Evolutionary conservation across 1,139 yeast genomes (phyloP).

Genomic region (Debaryomyces psychrophilus): DNA sequence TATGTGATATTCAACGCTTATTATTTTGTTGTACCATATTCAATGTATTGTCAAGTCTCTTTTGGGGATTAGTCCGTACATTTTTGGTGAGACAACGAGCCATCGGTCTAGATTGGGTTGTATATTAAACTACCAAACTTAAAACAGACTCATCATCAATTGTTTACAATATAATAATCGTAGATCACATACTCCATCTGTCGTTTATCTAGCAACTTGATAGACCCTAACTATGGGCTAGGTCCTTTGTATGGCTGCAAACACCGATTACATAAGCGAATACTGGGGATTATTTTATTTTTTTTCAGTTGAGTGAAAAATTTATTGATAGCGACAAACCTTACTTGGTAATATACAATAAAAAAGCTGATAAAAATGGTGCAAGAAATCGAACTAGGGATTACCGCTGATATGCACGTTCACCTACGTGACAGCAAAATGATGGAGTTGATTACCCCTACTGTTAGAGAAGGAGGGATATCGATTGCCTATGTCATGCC

Average conservation of each 20-base stretch:
- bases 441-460: constrained; percentile 91
- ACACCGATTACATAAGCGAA: constrained; percentile 10
- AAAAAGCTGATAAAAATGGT: constrained; percentile 12
- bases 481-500: constrained; percentile 96
- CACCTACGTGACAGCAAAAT: constrained; percentile 91
- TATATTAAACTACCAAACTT: not conserved
- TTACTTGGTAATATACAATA: not conserved
- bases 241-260: not conserved
- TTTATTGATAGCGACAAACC: constrained; percentile 8
- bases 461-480: constrained; percentile 86
- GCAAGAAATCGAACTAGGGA: constrained; percentile 61
- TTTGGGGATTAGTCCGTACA: not conserved
- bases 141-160: not conserved
- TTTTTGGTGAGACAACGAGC: constrained; percentile 6
- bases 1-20: not conserved
- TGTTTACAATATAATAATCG: not conserved
- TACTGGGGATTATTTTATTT: not conserved
- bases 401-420: constrained; percentile 95
- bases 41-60: constrained; percentile 6
- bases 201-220: not conserved
- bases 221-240: not conserved
- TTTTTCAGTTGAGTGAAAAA: constrained; percentile 6
- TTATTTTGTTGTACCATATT: constrained; percentile 6
- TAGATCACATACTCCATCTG: not conserved
- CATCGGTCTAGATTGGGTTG: not conserved